These are phyloP conservation scores for Imleria badia DNA, from an alignment of 768 basidiomycete species.

Conservation along the genomic window DNA sequence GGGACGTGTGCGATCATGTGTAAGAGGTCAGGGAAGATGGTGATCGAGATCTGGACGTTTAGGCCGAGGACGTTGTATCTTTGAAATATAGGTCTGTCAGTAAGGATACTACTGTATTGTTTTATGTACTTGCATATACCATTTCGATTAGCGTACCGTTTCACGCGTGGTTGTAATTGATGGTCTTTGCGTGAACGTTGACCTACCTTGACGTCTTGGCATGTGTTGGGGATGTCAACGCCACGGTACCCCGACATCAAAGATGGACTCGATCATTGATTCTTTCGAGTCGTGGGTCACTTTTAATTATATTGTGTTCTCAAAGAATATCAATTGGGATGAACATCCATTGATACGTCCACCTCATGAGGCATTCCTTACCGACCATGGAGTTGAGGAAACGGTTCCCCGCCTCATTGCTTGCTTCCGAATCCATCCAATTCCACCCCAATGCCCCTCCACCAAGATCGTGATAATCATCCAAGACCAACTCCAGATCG, in stretches of 20 bases:
- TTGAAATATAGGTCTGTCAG: constrained; percentile 10
- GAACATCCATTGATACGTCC: constrained; percentile 17
- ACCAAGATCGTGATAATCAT: constrained; percentile 11
- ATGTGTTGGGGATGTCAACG: too few relatives aligned
- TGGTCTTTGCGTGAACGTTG: too few relatives aligned
- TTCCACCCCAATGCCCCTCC: constrained; percentile 26
- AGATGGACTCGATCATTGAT: too few relatives aligned
- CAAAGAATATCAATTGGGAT: not conserved
- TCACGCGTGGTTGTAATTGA: not conserved
- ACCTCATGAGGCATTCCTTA: not conserved
- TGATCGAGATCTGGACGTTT: constrained; percentile 86
- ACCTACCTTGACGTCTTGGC: too few relatives aligned
- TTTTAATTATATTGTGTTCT: too few relatives aligned
- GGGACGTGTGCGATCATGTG: constrained; percentile 81
- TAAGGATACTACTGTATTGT: constrained; percentile 10
- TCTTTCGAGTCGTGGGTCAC: too few relatives aligned
- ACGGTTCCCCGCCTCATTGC: constrained; percentile 4
- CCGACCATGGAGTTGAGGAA: constrained; percentile 16
- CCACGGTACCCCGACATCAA: too few relatives aligned
- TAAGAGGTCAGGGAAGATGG: constrained; percentile 75
- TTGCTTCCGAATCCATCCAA: constrained; percentile 15
- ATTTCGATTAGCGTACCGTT: not conserved
- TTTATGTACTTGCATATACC: constrained; percentile 2
- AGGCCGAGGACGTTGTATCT: constrained; percentile 36
- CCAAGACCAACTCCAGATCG: not conserved